Percentiles rank a stretch among this genome's conserved stretches.
Evolutionary conservation across 2,329 filamentous ascomycete genomes (phyloP).

Genomic region (Thielaviopsis populi): DNA sequence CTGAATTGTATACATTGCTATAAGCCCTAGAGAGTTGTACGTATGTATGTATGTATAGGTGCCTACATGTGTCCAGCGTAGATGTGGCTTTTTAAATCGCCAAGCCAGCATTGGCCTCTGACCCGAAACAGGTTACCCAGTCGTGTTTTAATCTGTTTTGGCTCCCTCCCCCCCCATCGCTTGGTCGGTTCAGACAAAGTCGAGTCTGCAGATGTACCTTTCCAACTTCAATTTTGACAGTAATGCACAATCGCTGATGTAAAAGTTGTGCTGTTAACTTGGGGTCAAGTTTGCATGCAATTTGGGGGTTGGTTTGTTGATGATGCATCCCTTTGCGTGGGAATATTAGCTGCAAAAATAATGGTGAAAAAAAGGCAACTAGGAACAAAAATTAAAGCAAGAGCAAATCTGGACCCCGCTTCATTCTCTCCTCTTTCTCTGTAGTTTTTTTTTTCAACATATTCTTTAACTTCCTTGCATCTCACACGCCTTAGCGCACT

Average conservation of each 20-base stretch:
- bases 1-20: too few relatives aligned
- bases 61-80: background rate
- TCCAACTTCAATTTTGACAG: background rate
- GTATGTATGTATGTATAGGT: too few relatives aligned
- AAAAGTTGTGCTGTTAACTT: too few relatives aligned
- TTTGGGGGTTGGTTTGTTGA: background rate
- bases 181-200: background rate
- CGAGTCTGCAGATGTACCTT: background rate
- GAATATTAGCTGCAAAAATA: background rate
- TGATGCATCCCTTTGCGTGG: background rate
- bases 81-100: background rate
- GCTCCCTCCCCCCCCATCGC: background rate
- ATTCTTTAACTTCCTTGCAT: constrained; percentile 1
- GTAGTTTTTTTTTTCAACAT: background rate
- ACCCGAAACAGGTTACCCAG: background rate
- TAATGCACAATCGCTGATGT: background rate
- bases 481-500: background rate
- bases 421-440: background rate
- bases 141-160: background rate
- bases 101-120: background rate
- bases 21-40: too few relatives aligned
- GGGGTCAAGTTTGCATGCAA: too few relatives aligned
- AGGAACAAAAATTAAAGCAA: background rate
- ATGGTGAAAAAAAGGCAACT: background rate
- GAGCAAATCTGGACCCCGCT: background rate